phyloP scores from a whole-genome alignment of 306 rosid species.

The Senna siamea region DNA sequence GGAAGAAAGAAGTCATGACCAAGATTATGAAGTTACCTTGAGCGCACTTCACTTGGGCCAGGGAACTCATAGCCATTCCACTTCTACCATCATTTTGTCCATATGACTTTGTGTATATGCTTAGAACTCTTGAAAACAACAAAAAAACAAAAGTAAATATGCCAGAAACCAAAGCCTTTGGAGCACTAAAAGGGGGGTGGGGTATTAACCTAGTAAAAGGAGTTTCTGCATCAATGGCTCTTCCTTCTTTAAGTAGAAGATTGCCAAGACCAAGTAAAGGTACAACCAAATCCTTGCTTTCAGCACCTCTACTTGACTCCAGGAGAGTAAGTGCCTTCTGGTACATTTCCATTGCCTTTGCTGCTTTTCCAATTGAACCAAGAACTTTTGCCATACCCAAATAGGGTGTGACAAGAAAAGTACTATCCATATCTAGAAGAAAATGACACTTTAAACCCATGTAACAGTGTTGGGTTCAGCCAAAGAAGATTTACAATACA shows the following conservation, averaged over 20 bases:
- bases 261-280: constrained; percentile 83
- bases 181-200: constrained; percentile 12
- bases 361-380: constrained; percentile 61
- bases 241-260: constrained; percentile 82
- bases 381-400: constrained; percentile 83
- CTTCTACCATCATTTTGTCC: constrained; percentile 87
- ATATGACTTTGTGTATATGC: constrained; percentile 61
- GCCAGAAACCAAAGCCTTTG: constrained; percentile 28
- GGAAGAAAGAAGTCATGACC: constrained; percentile 13
- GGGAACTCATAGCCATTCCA: constrained; percentile 85
- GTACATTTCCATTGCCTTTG: constrained; percentile 70
- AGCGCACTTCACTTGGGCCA: constrained; percentile 85
- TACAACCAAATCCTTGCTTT: constrained; percentile 72
- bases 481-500: neutral
- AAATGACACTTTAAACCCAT: constrained; percentile 23
- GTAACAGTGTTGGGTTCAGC: constrained; percentile 4
- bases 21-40: constrained; percentile 58
- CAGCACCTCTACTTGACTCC: constrained; percentile 74
- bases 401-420: constrained; percentile 68
- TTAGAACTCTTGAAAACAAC: constrained; percentile 57
- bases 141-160: constrained; percentile 32
- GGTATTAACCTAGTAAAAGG: constrained; percentile 66
- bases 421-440: constrained; percentile 61
- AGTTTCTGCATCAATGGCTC: constrained; percentile 69
- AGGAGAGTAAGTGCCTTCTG: constrained; percentile 57